These are phyloP conservation scores for Smittium mucronatum DNA, from an alignment of 371 early-diverging fungal genomes.

Conservation along the genomic window DNA sequence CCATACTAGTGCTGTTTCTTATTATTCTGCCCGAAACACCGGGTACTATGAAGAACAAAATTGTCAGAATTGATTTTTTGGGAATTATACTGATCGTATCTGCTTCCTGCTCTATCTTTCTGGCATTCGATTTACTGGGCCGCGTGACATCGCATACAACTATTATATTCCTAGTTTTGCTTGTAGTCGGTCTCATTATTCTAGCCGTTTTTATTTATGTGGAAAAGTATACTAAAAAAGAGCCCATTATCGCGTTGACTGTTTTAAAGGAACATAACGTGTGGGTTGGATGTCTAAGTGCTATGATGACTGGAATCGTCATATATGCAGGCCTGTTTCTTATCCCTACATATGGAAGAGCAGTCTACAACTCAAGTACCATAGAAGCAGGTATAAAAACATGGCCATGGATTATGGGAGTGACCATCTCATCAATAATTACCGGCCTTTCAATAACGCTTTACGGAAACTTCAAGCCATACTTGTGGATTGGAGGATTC, in stretches of 20 bases:
- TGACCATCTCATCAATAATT: not conserved
- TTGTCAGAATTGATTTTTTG: constrained; percentile 38
- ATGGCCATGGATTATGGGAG: constrained; percentile 7
- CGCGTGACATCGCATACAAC: constrained; percentile 39
- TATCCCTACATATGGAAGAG: constrained; percentile 65
- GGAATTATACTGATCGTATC: constrained; percentile 41
- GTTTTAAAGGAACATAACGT: constrained; percentile 37
- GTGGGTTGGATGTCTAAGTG: constrained; percentile 18
- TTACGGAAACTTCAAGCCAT: constrained; percentile 9
- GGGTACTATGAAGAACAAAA: constrained; percentile 31
- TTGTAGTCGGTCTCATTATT: constrained; percentile 23
- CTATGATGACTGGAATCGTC: constrained; percentile 34
- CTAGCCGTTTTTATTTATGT: constrained; percentile 35
- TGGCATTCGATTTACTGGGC: constrained; percentile 53
- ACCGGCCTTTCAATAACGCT: not conserved
- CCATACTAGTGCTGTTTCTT: constrained; percentile 35
- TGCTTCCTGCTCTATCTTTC: too few species aligned
- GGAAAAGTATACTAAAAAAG: constrained; percentile 31
- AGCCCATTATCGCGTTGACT: constrained; percentile 41
- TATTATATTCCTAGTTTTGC: constrained; percentile 36
- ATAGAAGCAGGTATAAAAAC: constrained; percentile 36
- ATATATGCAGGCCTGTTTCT: constrained; percentile 44
- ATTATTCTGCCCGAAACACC: constrained; percentile 35
- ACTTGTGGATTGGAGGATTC: not conserved
- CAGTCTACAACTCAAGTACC: constrained; percentile 43